Evolutionary conservation across 2,329 filamentous ascomycete genomes (phyloP).

Genomic region (Cladophialophora exuberans): DNA sequence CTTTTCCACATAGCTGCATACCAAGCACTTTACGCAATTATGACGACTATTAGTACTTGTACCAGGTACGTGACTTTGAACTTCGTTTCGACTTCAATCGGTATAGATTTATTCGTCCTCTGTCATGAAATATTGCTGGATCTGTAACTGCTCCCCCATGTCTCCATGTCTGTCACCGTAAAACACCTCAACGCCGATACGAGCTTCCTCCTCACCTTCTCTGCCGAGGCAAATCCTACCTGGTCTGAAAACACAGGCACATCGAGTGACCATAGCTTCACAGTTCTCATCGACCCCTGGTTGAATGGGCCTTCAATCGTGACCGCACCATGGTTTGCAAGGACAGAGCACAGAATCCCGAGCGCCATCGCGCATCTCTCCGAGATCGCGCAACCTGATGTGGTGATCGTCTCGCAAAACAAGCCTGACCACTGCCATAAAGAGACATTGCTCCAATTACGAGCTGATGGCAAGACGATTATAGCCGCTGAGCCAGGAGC

Average conservation of each 20-base stretch:
- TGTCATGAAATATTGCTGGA: no score
- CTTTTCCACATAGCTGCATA: not conserved
- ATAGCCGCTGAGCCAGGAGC: slow-evolving; percentile 69
- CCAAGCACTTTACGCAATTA: no score
- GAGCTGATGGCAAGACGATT: slow-evolving; percentile 57
- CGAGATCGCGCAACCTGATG: slow-evolving; percentile 58
- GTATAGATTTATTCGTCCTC: no score
- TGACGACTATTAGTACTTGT: no score
- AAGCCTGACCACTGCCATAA: slow-evolving; percentile 73
- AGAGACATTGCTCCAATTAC: slow-evolving; percentile 67
- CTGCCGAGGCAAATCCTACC: slow-evolving; percentile 21
- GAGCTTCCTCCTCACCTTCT: slow-evolving; percentile 40
- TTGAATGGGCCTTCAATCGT: slow-evolving; percentile 64
- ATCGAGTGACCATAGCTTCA: slow-evolving; percentile 49
- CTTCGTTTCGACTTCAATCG: no score
- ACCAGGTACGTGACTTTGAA: no score
- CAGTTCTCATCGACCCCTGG: slow-evolving; percentile 74
- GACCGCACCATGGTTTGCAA: slow-evolving; percentile 64
- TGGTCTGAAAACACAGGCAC: slow-evolving; percentile 19
- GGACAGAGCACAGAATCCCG: slow-evolving; percentile 58
- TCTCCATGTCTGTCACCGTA: slow-evolving; percentile 31
- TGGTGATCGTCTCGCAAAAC: slow-evolving; percentile 63
- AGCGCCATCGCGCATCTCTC: slow-evolving; percentile 62
- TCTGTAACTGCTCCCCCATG: not conserved
- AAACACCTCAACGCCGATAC: slow-evolving; percentile 38